These are phyloP conservation scores for Cutaneotrichosporon cutaneum DNA, from an alignment of 1,284 basidiomycete genomes.

Conservation along the genomic window DNA sequence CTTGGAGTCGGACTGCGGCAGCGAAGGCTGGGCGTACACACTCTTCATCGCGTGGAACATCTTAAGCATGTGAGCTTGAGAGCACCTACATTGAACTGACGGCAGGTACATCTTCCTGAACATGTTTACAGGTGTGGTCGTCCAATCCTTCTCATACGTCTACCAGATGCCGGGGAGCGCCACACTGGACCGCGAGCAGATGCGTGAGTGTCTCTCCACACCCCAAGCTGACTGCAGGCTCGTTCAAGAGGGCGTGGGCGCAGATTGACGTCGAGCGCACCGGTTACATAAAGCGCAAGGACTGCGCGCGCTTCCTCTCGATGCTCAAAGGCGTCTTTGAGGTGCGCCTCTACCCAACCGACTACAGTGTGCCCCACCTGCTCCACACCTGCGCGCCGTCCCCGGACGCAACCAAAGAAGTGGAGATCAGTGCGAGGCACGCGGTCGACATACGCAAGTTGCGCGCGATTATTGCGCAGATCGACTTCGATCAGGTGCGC, in stretches of 20 bases:
- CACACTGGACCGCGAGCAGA: slow-evolving; percentile 81
- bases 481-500: slow-evolving; percentile 66
- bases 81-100: slow-evolving; percentile 15
- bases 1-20: slow-evolving; percentile 84
- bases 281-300: slow-evolving; percentile 70
- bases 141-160: slow-evolving; percentile 95
- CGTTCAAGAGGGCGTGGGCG: slow-evolving; percentile 93
- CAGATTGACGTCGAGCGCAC: slow-evolving; percentile 75
- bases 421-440: slow-evolving; percentile 42
- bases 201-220: slow-evolving; percentile 61
- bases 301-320: slow-evolving; percentile 76
- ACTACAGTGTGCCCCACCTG: slow-evolving; percentile 65
- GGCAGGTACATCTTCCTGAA: slow-evolving; percentile 88
- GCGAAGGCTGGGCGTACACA: slow-evolving; percentile 74
- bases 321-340: slow-evolving; percentile 64
- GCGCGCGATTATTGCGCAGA: slow-evolving; percentile 60
- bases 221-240: slow-evolving; percentile 10
- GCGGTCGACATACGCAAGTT: slow-evolving; percentile 68
- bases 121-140: slow-evolving; percentile 93
- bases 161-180: slow-evolving; percentile 80
- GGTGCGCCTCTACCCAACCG: slow-evolving; percentile 73
- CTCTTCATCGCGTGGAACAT: slow-evolving; percentile 97
- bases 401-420: slow-evolving; percentile 24
- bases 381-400: slow-evolving; percentile 45
- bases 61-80: slow-evolving; percentile 77